phyloP scores from a whole-genome alignment of 2,329 filamentous ascomycete species.

The Teratosphaeria epicoccoides region DNA sequence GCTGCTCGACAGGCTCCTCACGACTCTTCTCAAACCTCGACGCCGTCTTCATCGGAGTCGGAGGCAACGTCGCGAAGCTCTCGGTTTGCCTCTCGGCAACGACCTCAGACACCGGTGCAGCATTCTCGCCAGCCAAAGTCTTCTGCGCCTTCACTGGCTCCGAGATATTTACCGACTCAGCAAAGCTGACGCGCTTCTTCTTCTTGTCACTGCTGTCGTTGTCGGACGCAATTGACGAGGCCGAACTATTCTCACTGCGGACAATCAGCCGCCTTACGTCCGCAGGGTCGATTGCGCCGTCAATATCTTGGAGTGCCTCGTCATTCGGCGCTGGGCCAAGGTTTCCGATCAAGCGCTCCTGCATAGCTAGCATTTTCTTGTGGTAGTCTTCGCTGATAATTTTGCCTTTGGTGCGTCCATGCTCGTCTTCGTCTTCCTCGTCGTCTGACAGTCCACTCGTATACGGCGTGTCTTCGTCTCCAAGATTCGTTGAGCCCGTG shows the following conservation, averaged over 20 bases:
- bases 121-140: slow-evolving; percentile 15
- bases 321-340: slow-evolving; percentile 40
- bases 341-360: slow-evolving; percentile 60
- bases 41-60: slow-evolving; percentile 23
- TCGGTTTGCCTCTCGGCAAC: slow-evolving; percentile 32
- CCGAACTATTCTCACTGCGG: slow-evolving; percentile 22
- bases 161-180: slow-evolving; percentile 62
- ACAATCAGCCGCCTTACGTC: slow-evolving; percentile 48
- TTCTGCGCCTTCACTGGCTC: slow-evolving; percentile 25
- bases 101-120: slow-evolving; percentile 28
- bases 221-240: slow-evolving; percentile 7
- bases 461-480: slow-evolving; percentile 30
- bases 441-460: slow-evolving; percentile 44
- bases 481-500: slow-evolving; percentile 9
- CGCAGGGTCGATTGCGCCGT: slow-evolving; percentile 36
- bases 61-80: neutral
- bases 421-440: slow-evolving; percentile 60
- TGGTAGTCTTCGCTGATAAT: slow-evolving; percentile 65
- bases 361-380: slow-evolving; percentile 73
- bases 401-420: slow-evolving; percentile 59
- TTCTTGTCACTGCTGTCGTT: slow-evolving; percentile 23
- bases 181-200: slow-evolving; percentile 71
- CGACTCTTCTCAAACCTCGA: slow-evolving; percentile 32
- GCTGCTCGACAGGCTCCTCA: slow-evolving; percentile 1
- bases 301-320: slow-evolving; percentile 23